Percentiles rank a stretch among this genome's conserved stretches.
These are phyloP conservation scores for Teratosphaeria gauchensis DNA, from an alignment of 2,329 filamentous ascomycete genomes.

Conservation along the genomic window DNA sequence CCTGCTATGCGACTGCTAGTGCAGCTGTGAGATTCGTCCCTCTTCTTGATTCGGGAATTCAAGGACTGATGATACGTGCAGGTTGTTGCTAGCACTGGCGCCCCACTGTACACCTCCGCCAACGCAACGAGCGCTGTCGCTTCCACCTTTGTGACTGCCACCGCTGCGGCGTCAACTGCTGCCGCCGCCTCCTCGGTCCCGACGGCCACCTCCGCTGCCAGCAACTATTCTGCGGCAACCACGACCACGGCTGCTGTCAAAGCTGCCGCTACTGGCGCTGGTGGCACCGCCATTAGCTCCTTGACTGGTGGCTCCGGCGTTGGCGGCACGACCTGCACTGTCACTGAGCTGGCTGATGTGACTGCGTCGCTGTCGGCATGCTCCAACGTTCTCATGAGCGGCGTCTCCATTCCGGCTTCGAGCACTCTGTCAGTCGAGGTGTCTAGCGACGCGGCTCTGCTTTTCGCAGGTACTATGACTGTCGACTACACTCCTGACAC, in stretches of 20 bases:
- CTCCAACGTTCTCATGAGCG: neutral
- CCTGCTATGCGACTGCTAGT: neutral
- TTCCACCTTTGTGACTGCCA: neutral
- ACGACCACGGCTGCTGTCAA: constrained; percentile 21
- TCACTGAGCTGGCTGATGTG: neutral
- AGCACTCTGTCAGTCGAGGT: neutral
- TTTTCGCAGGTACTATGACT: constrained; percentile 5
- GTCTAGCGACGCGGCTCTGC: neutral
- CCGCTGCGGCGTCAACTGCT: neutral
- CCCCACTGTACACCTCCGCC: neutral
- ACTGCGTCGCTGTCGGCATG: neutral
- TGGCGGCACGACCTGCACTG: neutral
- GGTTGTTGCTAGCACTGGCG: neutral
- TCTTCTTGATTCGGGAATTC: neutral
- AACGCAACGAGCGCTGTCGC: neutral
- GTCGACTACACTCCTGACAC: constrained; percentile 2
- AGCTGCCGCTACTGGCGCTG: constrained; percentile 30
- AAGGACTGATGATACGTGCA: neutral
- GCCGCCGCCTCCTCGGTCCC: neutral
- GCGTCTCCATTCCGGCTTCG: neutral
- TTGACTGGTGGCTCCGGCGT: neutral
- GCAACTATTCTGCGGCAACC: neutral
- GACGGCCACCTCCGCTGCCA: neutral
- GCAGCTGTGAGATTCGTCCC: neutral
- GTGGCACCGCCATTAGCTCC: neutral